Conservation (phyloP, 2,329 filamentous ascomycete species). For the Aspergillus fumigatus region DNA sequence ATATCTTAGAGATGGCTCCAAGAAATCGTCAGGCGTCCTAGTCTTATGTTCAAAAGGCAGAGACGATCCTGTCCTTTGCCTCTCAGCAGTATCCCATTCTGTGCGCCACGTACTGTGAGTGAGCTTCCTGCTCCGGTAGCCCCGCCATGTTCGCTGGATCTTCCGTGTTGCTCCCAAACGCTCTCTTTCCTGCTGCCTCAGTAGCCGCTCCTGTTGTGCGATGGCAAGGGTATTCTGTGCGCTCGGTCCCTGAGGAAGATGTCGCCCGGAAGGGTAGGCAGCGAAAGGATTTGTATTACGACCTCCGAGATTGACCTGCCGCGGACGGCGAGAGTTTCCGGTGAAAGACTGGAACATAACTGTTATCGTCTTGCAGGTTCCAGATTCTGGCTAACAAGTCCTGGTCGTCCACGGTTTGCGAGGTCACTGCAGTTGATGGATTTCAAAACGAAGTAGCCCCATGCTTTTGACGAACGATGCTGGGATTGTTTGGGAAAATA, state of each 20-base stretch:
- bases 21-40: constrained; percentile 44
- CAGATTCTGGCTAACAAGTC: constrained; percentile 3
- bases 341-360: constrained; percentile 90
- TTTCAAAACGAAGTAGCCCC: constrained; percentile 14
- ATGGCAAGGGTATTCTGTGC: constrained; percentile 74
- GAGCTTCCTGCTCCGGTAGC: constrained; percentile 59
- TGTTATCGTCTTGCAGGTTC: constrained; percentile 10
- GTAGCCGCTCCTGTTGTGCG: constrained; percentile 79
- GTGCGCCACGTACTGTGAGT: constrained; percentile 56
- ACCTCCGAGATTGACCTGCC: constrained; percentile 92
- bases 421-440: constrained; percentile 11
- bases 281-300: constrained; percentile 76
- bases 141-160: constrained; percentile 81
- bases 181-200: constrained; percentile 75
- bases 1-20: constrained; percentile 40
- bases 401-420: constrained; percentile 3
- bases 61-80: constrained; percentile 28
- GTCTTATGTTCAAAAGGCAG: constrained; percentile 28
- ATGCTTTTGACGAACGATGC: constrained; percentile 10
- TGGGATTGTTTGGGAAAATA: not conserved
- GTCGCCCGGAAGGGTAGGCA: constrained; percentile 54
- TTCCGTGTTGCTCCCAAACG: constrained; percentile 66
- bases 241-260: constrained; percentile 53
- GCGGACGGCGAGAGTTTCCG: constrained; percentile 74
- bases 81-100: constrained; percentile 60